Evolutionary conservation across 768 basidiomycete genomes (phyloP), one percentile per base, ranked within the genome.

Genomic region (Amanita pallidorosea): DNA sequence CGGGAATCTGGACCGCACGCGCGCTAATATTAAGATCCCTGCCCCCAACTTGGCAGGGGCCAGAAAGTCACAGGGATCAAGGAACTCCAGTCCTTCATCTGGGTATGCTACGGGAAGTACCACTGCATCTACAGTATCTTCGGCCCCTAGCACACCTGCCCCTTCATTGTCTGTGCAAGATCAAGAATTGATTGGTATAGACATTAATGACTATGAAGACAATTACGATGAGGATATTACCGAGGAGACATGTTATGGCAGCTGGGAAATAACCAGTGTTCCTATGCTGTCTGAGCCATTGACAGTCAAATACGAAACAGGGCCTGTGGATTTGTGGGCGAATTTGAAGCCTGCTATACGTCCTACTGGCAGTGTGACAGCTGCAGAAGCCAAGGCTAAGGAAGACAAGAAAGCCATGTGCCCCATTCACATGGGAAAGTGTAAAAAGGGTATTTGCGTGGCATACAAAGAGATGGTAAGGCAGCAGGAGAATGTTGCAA

Each of bases 351-450:
- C 17, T 2, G 9, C 18, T 6, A 9, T 23, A 13, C 47, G 36
- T 23, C 7, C 36, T 15, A 49, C 47, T 7, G 36, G 47, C 1
- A 49, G 37, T 3, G 15, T 29, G 36, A 23, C 36, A 13, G 47
- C 47, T 5, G 47, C 11, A 23, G 47, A 35, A 25, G 27, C 25
- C 23, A 36, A 27, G 15, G 47, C 37, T 4, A 49, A 27, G 25
- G 36, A 37, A 11, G 22, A 6, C 7, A 40, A 37, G 8, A 27
- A 37, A 18, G 3, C 5, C 4, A 1, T 49, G 8, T 49, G 47
- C 36, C 47, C 47, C 6, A 37, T 49, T n/a, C 47, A 49, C 36
- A 18, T 27, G 17, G 36, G 36, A n/a, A 40, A 49, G 36, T 49
- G 47, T 18, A 40, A n/a, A 9, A 49, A 9, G 15, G 47, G 47